Base-by-base conservation (phyloP, 371 early-diverging fungal species). In the Fennellomyces sp. region DNA sequence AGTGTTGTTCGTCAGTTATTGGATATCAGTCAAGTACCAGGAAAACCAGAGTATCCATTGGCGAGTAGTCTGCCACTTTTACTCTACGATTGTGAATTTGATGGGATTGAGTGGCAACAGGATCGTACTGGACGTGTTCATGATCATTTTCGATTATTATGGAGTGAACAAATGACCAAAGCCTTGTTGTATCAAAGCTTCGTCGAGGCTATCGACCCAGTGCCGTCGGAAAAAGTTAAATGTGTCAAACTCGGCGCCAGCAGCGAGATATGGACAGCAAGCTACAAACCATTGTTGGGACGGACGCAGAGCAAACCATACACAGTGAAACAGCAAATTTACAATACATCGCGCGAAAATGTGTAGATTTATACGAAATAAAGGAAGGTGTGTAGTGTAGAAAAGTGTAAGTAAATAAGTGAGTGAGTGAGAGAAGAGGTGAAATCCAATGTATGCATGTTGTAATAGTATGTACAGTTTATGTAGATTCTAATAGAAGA, bases 11-110 rank as follows among this genome's bases (percentile, higher is more conserved):
- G 64, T 10, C 62, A 71, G 21, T 38, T 84, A 41, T 52, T 80
- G 58, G 70, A 75, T 53, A 50, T 70, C 23, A 52, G 52, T 48
- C 70, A 69, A 38, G 56, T 73, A 5, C 56, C 64, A 4, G 48
- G 72, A 7, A 71, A 64, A 51, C 81, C 78, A 5, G 78, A 73
- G 31, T 77, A 75, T 48, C 71, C 72, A 5, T 68, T 77, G 91
- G 96, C 98, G 0, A 80, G 86, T 41, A 95, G 95, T 55, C 60
- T 85, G 26, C 95, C 96, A 2, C 75, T 97, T 25, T 86, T 97
- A 1, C 69, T 97, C 33, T 89, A 91, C 39, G 93, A 95, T 59
- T 93, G 95, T 65, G 86, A 85, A 29, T 97, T 85, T 65, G 82
- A 91, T 27, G 65, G 65, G n/a, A 10, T 82, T 2, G 60, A 76